Evolutionary conservation across 1,284 basidiomycete genomes (phyloP), one percentile per base, ranked within the genome.

Genomic region (Coniferiporia weirii): DNA sequence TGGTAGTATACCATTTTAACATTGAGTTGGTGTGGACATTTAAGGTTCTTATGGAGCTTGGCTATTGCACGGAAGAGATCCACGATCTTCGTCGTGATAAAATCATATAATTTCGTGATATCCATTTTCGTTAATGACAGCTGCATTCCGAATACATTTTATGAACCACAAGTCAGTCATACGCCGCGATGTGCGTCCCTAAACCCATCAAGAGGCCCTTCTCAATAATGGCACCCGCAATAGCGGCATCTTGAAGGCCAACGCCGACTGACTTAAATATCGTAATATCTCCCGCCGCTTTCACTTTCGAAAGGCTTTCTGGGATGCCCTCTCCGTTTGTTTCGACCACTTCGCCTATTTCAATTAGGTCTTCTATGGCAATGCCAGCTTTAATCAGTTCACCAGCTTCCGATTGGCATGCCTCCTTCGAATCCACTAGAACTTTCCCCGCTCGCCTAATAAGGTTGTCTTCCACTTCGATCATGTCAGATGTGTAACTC

Each of bases 401-500:
- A 0, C 92, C 92, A 0, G 91, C 89, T 68, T 95, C 92, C 0
- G 75, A 67, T 17, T 75, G 65, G 65, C 89, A 93, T 1, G 87
- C 89, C 8, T 79, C 75, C 57, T 76, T 72, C 1, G 88, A 91
- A 68, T 94, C 92, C 0, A 94, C 91, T 0, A 91, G 73, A 13
- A 93, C 66, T 12, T 62, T 69, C 10, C 75, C 76, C 0, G 79
- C 79, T 0, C 81, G 73, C 43, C 71, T 68, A 20, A 94, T 71
- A 15, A 93, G 76, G 0, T 72, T 75, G 0, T 66, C 70, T 50
- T 88, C 84, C 6, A 91, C 79, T 67, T 95, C 93, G 56, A 78
- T 79, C 93, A 95, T 95, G 13, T 74, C 67, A 0, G 88, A 87
- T 35, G 80, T 93, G 68, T 91, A 95, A 57, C 88, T 91, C n/a